phyloP scores from a whole-genome alignment of 306 rosid genomes.

The Corylus heterophylla region DNA sequence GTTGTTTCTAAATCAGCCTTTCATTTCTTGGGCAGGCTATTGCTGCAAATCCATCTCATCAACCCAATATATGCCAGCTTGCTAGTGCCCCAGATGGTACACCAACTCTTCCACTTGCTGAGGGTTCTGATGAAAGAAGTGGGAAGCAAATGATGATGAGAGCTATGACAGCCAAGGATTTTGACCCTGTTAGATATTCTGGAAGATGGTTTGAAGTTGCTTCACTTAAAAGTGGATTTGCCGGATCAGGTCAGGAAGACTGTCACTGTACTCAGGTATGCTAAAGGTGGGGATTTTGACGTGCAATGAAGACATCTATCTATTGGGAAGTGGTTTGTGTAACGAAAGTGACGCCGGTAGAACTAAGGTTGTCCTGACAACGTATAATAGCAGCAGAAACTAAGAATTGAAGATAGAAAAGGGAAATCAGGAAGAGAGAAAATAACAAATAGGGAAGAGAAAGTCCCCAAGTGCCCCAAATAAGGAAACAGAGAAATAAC shows the following conservation, averaged over 20 bases:
- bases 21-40: constrained; percentile 50
- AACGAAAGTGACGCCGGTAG: no score
- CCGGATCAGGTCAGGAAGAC: constrained; percentile 97
- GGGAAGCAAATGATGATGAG: constrained; percentile 84
- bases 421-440: no score
- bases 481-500: no score
- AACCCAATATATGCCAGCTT: constrained; percentile 50
- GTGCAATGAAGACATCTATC: constrained; percentile 9
- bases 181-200: constrained; percentile 77
- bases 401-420: no score
- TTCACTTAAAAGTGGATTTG: constrained; percentile 96
- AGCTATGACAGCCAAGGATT: constrained; percentile 85
- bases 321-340: background rate
- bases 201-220: constrained; percentile 99
- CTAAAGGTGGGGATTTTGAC: constrained; percentile 29
- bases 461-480: no score
- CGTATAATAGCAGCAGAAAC: no score
- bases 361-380: no score
- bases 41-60: constrained; percentile 58
- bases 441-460: no score
- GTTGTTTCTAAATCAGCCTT: constrained; percentile 2
- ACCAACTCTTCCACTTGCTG: constrained; percentile 48
- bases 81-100: constrained; percentile 53
- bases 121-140: constrained; percentile 45
- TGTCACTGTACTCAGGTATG: constrained; percentile 98